phyloP scores from a whole-genome alignment of 1,284 basidiomycete genomes.

The Irpex lacteus region DNA sequence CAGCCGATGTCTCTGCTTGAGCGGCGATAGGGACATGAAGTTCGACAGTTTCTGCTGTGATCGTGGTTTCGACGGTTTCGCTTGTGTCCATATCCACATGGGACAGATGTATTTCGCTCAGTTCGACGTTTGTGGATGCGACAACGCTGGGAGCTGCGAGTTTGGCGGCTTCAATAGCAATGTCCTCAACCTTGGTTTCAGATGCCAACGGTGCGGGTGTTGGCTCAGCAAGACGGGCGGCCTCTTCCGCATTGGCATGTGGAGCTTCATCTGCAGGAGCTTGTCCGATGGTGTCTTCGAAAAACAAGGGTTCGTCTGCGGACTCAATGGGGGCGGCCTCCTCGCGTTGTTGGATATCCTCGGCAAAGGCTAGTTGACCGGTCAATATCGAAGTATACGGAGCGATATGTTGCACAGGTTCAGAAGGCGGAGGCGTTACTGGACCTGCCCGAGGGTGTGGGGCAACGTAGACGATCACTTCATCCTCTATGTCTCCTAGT shows the following conservation, averaged over 20 bases:
- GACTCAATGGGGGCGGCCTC: not conserved
- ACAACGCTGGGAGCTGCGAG: not conserved
- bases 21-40: not conserved
- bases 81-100: not conserved
- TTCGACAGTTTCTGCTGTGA: not conserved
- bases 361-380: constrained; percentile 1
- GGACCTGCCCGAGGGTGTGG: constrained; percentile 33
- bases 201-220: not conserved
- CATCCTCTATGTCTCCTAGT: constrained; percentile 33
- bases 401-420: not conserved
- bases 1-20: not conserved
- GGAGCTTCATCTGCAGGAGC: not conserved
- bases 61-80: not conserved
- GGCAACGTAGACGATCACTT: constrained; percentile 40
- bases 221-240: not conserved
- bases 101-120: no score
- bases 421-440: constrained; percentile 11
- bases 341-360: not conserved
- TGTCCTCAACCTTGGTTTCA: not conserved
- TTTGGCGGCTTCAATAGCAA: not conserved
- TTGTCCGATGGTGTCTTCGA: not conserved
- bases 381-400: constrained; percentile 30
- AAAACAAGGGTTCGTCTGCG: not conserved
- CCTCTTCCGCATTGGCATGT: not conserved
- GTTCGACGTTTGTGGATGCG: no score